These are phyloP conservation scores for Mitosporidium daphniae DNA, from an alignment of 371 early-diverging fungal species.

Conservation along the genomic window DNA sequence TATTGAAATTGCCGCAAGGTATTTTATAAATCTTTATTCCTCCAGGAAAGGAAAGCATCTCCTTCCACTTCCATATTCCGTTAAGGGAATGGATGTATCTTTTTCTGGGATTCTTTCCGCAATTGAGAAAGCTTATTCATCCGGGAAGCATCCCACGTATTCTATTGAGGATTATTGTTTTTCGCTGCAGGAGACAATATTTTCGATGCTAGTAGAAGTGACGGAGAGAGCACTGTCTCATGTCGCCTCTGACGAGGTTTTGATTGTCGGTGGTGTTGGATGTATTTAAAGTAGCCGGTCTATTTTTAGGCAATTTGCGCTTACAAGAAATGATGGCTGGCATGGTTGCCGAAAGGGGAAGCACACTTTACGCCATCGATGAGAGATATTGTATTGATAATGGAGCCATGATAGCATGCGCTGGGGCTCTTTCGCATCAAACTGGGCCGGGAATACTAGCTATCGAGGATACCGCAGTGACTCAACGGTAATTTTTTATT, in stretches of 20 bases:
- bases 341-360: conserved; percentile 71
- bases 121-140: conserved; percentile 15
- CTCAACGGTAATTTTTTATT: conserved; percentile 25
- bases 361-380: conserved; percentile 66
- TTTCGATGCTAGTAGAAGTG: conserved; percentile 91
- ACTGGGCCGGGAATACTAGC: too few relatives aligned
- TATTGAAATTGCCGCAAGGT: conserved; percentile 19
- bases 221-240: conserved; percentile 99
- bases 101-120: conserved; percentile 75
- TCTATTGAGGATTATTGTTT: conserved; percentile 68
- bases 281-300: conserved; percentile 34
- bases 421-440: conserved; percentile 19
- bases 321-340: conserved; percentile 89
- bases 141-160: conserved; percentile 3
- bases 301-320: conserved; percentile 24
- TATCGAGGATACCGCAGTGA: conserved; percentile 49
- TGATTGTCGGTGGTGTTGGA: conserved; percentile 96
- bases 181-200: conserved; percentile 86
- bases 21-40: neutral
- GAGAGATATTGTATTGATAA: conserved; percentile 96
- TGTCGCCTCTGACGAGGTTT: conserved; percentile 50
- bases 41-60: conserved; percentile 44
- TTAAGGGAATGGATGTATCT: conserved; percentile 99
- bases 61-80: conserved; percentile 68
- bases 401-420: conserved; percentile 97